phyloP scores from a whole-genome alignment of 2,329 filamentous ascomycete species.

The Ophiocordyceps australis region DNA sequence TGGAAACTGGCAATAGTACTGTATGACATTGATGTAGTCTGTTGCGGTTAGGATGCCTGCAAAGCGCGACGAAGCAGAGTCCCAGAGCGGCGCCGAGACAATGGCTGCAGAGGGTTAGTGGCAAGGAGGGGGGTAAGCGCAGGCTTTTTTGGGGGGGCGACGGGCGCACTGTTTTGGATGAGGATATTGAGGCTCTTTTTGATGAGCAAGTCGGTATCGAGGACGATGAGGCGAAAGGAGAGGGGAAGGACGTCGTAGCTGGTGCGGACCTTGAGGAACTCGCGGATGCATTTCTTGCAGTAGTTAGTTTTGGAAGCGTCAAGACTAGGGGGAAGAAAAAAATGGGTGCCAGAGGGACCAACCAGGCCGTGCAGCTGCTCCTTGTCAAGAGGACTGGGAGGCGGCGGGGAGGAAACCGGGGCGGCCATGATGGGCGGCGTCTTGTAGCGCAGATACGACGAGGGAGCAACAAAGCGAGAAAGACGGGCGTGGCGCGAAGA shows the following conservation, averaged over 20 bases:
- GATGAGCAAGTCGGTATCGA: slow-evolving; percentile 87
- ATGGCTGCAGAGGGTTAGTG: slow-evolving; percentile 58
- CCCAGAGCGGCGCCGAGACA: slow-evolving; percentile 93
- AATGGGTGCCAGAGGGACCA: slow-evolving; percentile 9
- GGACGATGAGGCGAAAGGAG: slow-evolving; percentile 86
- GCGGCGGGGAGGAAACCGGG: slow-evolving; percentile 11
- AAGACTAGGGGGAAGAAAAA: too few species aligned
- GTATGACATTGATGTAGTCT: slow-evolving; percentile 96
- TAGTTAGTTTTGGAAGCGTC: too few species aligned
- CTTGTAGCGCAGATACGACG: slow-evolving; percentile 33
- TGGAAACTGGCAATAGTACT: slow-evolving; percentile 97
- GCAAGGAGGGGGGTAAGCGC: too few species aligned
- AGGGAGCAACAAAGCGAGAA: slow-evolving; percentile 40
- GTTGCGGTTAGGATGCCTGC: slow-evolving; percentile 88
- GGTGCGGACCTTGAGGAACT: slow-evolving; percentile 89
- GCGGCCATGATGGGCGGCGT: slow-evolving; percentile 16
- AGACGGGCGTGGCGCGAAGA: too few species aligned
- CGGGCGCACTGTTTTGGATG: slow-evolving; percentile 67
- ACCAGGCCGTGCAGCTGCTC: slow-evolving; percentile 68
- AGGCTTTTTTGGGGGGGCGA: background rate
- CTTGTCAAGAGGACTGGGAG: slow-evolving; percentile 46
- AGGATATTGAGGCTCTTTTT: slow-evolving; percentile 95
- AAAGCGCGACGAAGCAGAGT: slow-evolving; percentile 82
- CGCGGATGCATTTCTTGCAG: slow-evolving; percentile 81
- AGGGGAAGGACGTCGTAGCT: slow-evolving; percentile 96